Base-by-base conservation (phyloP, 345 rosid species). In the Eucalyptus curtisii region DNA sequence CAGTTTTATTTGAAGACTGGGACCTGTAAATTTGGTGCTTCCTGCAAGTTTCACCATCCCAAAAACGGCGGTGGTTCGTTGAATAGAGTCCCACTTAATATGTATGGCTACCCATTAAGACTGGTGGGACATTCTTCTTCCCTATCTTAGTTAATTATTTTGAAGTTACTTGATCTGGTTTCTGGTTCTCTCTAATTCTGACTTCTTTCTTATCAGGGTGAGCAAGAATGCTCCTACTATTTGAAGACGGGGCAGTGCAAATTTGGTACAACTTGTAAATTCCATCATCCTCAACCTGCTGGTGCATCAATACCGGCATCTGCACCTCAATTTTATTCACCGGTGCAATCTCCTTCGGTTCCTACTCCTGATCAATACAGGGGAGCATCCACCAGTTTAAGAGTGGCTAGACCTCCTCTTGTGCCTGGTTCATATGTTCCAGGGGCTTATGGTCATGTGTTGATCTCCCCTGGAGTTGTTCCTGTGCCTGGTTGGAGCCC, bases 31-130 rank as follows among this genome's bases (percentile, higher is more conserved):
- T 98, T 96, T 89, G 99, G 99, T 88, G 95, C 97, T 89, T 95
- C 99, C 76, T 98, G 99, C 92, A 98, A 97, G 92, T 97, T 94
- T 91, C 95, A 96, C 90, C 99, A 98, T 90, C 99, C 99, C 33
- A 95, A 92, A 91, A 97, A 93, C 89, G 97, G 96, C 87, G 92
- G 91, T 88, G 95, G 92, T 91, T 95, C 97, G 80, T 87, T 88
- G 87, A 90, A 88, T 89, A 93, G 93, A 44, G 92, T 95, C 91
- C 53, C 93, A 33, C 89, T 97, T 84, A 98, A 95, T 92, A 91
- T 92, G 88, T 90, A 89, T 90, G 99, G 99, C 87, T 97, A 95
- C 87, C 99, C 99, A 30, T 90, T 96, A 89, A 97, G 99, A 49
- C 95, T 90, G 98, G 99, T 96, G 88, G 90, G 99, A 95, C 90